Evolutionary conservation across 768 basidiomycete species (phyloP).

Genomic region (Collybia sp.): DNA sequence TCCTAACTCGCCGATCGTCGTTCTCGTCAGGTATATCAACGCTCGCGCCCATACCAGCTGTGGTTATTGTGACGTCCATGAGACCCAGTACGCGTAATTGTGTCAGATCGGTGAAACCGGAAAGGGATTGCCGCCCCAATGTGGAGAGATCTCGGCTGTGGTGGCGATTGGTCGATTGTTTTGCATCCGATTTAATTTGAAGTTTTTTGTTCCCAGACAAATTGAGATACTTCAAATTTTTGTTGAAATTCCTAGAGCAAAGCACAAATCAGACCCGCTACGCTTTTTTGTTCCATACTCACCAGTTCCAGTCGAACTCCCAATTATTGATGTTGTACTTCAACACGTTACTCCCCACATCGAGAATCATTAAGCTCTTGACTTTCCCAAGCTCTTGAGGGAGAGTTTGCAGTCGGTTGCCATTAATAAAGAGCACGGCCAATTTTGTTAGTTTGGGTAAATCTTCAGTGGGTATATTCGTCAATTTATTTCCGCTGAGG

Average conservation of each 20-base stretch:
- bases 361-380: conserved; percentile 71
- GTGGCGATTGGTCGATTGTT: conserved; percentile 23
- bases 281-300: conserved; percentile 16
- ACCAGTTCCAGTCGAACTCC: conserved; percentile 99
- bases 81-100: conserved; percentile 89
- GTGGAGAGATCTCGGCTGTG: conserved; percentile 16
- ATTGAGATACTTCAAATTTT: conserved; percentile 89
- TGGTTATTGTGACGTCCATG: conserved; percentile 91
- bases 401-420: conserved; percentile 88
- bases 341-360: conserved; percentile 89
- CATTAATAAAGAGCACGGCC: conserved; percentile 82
- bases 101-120: conserved; percentile 84
- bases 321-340: conserved; percentile 98
- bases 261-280: not conserved
- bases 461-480: conserved; percentile 87
- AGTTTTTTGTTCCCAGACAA: conserved; percentile 95
- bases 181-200: conserved; percentile 81
- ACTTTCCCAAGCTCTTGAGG: conserved; percentile 89
- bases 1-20: conserved; percentile 88
- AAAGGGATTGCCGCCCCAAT: conserved; percentile 39
- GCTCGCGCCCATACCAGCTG: conserved; percentile 42
- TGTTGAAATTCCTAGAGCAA: conserved; percentile 86
- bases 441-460: conserved; percentile 66
- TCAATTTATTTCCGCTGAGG: conserved; percentile 92
- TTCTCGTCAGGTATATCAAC: conserved; percentile 76